Base-by-base conservation (phyloP, 2,329 filamentous ascomycete genomes). In the Hawksworthiomyces lignivorus region DNA sequence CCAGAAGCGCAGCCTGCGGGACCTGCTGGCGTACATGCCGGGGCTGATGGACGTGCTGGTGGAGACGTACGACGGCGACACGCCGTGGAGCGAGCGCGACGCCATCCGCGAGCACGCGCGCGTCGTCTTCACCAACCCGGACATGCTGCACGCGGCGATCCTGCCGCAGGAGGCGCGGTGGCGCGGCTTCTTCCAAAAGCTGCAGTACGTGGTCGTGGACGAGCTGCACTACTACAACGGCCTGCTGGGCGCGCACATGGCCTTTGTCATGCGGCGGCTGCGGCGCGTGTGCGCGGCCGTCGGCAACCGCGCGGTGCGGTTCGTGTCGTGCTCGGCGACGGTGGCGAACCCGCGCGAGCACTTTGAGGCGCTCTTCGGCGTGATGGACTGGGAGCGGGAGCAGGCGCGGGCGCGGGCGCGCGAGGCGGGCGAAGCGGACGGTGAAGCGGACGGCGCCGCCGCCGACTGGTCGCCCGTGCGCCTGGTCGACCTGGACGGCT, bases 161-260 rank as follows among this genome's bases (percentile, higher is more conserved):
- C 63, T 98, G 4, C 90, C 92, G 0, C 86, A 96, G 55, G 92
- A 98, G 63, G 83, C 87, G 48, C 75, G 76, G 22, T 98, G 92
- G 92, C 75, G 89, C 35, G 77, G 75, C 0, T 97, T 95, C 52
- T 61, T 98, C n/a, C 78, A 87, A 59, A 88, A 84, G 50, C 65
- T 98, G 12, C 85, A 82, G 50, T 96, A 85, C 55, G 89, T 98
- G 1, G 92, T 98, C 7, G 82, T 88, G 10, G 82, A 88, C 53
- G 92, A 98, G 57, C 65, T 98, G 28, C 92, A 98, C 55, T 92
- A 95, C 39, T 98, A 98, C 62, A 96, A 96, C 53, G 90, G 90
- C 0, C 70, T 96, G 3, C 87, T 98, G 61, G 92, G 92, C 2
- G 87, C 89, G 2, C 92, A 98, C 58, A 82, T 98, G 48, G 87